Evolutionary conservation across 2,329 filamentous ascomycete species (phyloP).

Genomic region (Cadophora sp.): DNA sequence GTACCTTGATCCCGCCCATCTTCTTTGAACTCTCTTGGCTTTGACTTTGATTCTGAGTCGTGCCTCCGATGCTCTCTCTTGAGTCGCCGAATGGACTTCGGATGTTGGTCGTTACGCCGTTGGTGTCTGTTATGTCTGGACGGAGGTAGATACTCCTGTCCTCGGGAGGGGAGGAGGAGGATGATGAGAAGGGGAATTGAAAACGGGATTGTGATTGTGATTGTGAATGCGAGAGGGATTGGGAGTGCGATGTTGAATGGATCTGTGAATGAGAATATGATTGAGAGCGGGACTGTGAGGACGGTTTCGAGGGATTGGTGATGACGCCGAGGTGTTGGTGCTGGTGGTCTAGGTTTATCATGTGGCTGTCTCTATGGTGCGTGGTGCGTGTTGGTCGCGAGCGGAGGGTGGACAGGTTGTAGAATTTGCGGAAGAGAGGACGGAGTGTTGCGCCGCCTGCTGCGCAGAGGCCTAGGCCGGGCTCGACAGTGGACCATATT

Average conservation of each 20-base stretch:
- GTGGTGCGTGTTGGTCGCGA: not conserved
- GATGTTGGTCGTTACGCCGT: not conserved
- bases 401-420: constrained; percentile 22
- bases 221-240: too few relatives aligned
- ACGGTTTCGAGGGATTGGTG: not conserved
- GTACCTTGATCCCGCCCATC: not conserved
- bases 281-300: not conserved
- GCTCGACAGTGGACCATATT: constrained; percentile 57
- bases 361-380: not conserved
- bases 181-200: not conserved
- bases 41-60: not conserved
- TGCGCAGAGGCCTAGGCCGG: constrained; percentile 55
- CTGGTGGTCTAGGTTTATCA: not conserved
- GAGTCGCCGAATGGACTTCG: not conserved
- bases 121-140: not conserved
- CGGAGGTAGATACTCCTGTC: not conserved
- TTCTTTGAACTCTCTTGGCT: not conserved
- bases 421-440: constrained; percentile 47
- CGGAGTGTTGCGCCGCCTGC: constrained; percentile 55
- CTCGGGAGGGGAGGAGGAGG: not conserved
- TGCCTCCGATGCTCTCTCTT: not conserved
- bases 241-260: not conserved
- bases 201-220: not conserved
- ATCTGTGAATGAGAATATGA: not conserved
- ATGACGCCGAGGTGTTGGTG: not conserved